Percentiles rank a stretch among this genome's conserved stretches.
Conservation (phyloP, 2,329 filamentous ascomycete genomes). For the Aureobasidium sp. region DNA sequence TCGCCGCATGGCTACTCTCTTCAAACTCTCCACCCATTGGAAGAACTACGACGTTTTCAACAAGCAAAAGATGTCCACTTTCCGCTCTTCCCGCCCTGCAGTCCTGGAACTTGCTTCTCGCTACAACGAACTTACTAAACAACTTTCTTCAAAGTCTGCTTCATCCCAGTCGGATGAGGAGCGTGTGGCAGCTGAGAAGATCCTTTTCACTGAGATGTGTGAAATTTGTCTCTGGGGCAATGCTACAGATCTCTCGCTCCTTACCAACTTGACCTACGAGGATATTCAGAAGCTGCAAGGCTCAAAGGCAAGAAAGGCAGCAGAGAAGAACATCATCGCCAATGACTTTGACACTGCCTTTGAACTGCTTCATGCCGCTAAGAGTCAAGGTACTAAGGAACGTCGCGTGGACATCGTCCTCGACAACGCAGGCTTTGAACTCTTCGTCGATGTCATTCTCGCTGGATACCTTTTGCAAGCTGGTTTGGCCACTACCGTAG, state of each 20-base stretch:
- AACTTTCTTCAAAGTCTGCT: slow-evolving; percentile 52
- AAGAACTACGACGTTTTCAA: slow-evolving; percentile 84
- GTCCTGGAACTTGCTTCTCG: slow-evolving; percentile 74
- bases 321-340: slow-evolving; percentile 84
- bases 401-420: slow-evolving; percentile 88
- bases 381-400: slow-evolving; percentile 55
- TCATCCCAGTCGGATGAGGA: slow-evolving; percentile 42
- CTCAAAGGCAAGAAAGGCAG: slow-evolving; percentile 72
- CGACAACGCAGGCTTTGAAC: slow-evolving; percentile 94
- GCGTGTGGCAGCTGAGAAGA: slow-evolving; percentile 60
- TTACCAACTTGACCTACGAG: slow-evolving; percentile 85
- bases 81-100: slow-evolving; percentile 82
- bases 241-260: slow-evolving; percentile 84
- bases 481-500: slow-evolving; percentile 75
- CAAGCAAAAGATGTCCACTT: slow-evolving; percentile 84
- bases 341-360: slow-evolving; percentile 78
- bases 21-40: slow-evolving; percentile 73
- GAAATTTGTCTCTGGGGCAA: slow-evolving; percentile 98
- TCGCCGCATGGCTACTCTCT: slow-evolving; percentile 72
- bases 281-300: slow-evolving; percentile 97
- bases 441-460: slow-evolving; percentile 89
- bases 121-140: slow-evolving; percentile 65
- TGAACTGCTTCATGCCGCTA: slow-evolving; percentile 57
- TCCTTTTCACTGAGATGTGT: slow-evolving; percentile 86
- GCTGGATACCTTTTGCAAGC: slow-evolving; percentile 82